Conservation (phyloP, 495 filamentous ascomycete genomes). For the Neurospora hispaniola region DNA sequence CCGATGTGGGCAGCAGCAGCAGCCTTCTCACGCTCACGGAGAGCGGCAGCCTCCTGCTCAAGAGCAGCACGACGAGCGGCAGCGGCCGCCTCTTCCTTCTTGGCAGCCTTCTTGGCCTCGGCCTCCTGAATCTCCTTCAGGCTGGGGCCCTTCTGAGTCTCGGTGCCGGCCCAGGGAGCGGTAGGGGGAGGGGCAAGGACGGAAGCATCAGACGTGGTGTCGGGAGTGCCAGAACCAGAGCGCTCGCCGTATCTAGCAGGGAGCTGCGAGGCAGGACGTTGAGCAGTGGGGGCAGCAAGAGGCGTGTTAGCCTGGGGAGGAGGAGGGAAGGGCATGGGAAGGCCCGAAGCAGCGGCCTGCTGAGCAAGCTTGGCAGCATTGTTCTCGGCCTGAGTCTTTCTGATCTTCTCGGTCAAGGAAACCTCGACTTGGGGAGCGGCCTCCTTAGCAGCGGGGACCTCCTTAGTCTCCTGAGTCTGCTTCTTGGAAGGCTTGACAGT, state of each 20-base stretch:
- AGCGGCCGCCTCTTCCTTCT: conserved; percentile 73
- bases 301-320: conserved; percentile 65
- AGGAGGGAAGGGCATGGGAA: conserved; percentile 64
- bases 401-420: conserved; percentile 79
- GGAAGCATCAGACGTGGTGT: conserved; percentile 29
- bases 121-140: conserved; percentile 95
- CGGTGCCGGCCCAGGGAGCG: conserved; percentile 77
- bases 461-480: background rate
- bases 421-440: conserved; percentile 22
- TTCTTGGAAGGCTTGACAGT: background rate
- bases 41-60: conserved; percentile 63
- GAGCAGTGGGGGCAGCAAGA: conserved; percentile 75
- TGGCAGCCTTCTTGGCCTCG: conserved; percentile 87
- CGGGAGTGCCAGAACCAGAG: conserved; percentile 66
- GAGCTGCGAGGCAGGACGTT: conserved; percentile 71
- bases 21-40: conserved; percentile 48
- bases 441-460: conserved; percentile 7
- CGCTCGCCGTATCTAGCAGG: conserved; percentile 65
- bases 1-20: conserved; percentile 54
- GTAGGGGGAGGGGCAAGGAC: conserved; percentile 49
- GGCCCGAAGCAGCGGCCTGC: conserved; percentile 42
- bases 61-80: conserved; percentile 62
- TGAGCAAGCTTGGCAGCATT: conserved; percentile 49
- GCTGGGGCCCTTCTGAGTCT: conserved; percentile 76
- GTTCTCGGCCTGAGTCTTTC: conserved; percentile 52